A percentile compares a stretch with the other conserved stretches of the same genome.
These are phyloP conservation scores for Calendula officinalis DNA, from an alignment of 129 eudicot genomes.

Conservation along the genomic window DNA sequence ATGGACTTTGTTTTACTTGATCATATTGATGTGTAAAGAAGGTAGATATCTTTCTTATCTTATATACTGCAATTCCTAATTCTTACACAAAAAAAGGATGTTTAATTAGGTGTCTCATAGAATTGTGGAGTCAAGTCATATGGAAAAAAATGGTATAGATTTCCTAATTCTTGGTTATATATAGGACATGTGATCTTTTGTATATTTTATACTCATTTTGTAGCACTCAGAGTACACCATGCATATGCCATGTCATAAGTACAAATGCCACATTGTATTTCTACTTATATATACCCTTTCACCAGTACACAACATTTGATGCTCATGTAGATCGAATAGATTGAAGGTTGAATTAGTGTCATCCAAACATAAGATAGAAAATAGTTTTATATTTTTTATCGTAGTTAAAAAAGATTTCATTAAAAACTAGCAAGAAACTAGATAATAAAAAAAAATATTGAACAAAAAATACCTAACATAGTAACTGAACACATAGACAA, in stretches of 20 bases:
- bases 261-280: not conserved
- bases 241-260: not conserved
- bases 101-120: too few relatives aligned
- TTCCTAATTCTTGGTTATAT: not conserved
- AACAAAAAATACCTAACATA: too few relatives aligned
- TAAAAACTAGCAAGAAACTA: too few relatives aligned
- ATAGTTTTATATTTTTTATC: not conserved
- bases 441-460: too few relatives aligned
- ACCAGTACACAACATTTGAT: not conserved
- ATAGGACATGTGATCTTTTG: not conserved
- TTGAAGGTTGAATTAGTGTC: not conserved
- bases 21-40: conserved; percentile 9
- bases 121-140: too few relatives aligned
- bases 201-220: not conserved
- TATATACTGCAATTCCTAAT: too few relatives aligned
- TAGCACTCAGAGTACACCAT: not conserved
- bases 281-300: conserved; percentile 6
- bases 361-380: not conserved
- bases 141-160: too few relatives aligned
- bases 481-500: too few relatives aligned
- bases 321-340: not conserved
- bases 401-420: too few relatives aligned
- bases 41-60: conserved; percentile 3
- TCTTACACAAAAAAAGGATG: too few relatives aligned
- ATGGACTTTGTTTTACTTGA: not conserved